Conservation (phyloP, 441 rosid species). For the Cnidoscolus chayamansa region DNA sequence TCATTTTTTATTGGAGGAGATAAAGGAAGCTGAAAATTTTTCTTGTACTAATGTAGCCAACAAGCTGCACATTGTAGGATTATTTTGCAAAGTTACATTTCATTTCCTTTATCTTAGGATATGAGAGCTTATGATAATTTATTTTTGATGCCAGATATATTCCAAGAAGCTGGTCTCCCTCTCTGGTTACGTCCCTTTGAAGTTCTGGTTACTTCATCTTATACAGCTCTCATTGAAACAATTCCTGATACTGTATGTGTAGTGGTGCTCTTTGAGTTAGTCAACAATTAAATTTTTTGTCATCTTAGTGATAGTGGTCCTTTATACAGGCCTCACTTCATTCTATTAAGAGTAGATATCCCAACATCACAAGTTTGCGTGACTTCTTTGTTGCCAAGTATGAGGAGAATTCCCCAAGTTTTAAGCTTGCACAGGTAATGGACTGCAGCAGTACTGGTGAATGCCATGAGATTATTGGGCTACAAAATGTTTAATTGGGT, state of each 20-base stretch:
- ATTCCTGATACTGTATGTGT: constrained; percentile 84
- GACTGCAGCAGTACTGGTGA: constrained; percentile 9
- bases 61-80: background rate
- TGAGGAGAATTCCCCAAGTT: constrained; percentile 77
- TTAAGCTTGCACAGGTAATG: constrained; percentile 95
- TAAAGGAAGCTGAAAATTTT: background rate
- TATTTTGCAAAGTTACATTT: background rate
- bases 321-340: constrained; percentile 90
- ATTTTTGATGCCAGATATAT: constrained; percentile 63
- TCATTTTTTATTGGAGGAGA: constrained; percentile 7
- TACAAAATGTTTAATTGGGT: background rate
- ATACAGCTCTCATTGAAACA: constrained; percentile 98
- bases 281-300: constrained; percentile 14
- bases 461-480: background rate
- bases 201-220: constrained; percentile 92
- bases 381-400: constrained; percentile 89
- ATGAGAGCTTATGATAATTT: constrained; percentile 19
- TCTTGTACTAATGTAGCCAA: background rate
- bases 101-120: background rate
- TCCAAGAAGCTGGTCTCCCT: constrained; percentile 98
- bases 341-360: constrained; percentile 94
- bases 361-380: constrained; percentile 74
- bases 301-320: constrained; percentile 15
- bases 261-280: constrained; percentile 14
- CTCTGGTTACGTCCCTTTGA: constrained; percentile 98